These are phyloP conservation scores for Exophiala viscosa DNA, from an alignment of 2,329 filamentous ascomycete genomes.

Conservation along the genomic window DNA sequence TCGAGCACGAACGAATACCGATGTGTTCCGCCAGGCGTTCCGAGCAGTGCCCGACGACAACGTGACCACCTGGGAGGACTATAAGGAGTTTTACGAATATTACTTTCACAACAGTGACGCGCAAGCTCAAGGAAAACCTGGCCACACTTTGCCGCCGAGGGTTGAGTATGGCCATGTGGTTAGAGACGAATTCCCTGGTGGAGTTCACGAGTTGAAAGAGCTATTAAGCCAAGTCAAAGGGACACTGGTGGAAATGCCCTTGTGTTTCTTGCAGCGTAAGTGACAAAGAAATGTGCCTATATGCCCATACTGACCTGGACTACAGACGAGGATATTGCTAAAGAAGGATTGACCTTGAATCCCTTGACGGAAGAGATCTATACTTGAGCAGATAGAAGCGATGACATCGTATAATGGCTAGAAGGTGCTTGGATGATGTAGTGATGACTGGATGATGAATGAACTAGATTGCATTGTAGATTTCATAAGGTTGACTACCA, in stretches of 20 bases:
- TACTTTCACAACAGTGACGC: slow-evolving; percentile 51
- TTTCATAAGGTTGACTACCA: too few relatives aligned
- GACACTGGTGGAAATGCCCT: slow-evolving; percentile 81
- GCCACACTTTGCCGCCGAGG: slow-evolving; percentile 48
- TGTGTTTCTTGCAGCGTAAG: slow-evolving; percentile 64
- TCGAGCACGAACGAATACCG: slow-evolving; percentile 56
- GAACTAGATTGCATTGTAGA: neutral
- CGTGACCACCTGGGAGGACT: slow-evolving; percentile 58
- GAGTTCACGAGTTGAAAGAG: slow-evolving; percentile 69
- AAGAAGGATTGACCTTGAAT: slow-evolving; percentile 72
- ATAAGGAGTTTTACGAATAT: slow-evolving; percentile 61
- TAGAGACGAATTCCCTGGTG: slow-evolving; percentile 66
- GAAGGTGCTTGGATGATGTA: neutral
- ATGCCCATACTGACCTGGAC: slow-evolving; percentile 8
- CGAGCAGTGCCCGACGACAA: slow-evolving; percentile 59
- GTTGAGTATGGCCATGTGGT: slow-evolving; percentile 88
- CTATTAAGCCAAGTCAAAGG: slow-evolving; percentile 64
- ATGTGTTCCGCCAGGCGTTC: slow-evolving; percentile 60
- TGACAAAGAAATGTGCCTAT: neutral
- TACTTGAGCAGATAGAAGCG: slow-evolving; percentile 44
- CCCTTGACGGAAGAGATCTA: slow-evolving; percentile 69
- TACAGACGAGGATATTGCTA: slow-evolving; percentile 78
- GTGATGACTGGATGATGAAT: slow-evolving; percentile 4
- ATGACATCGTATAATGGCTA: neutral
- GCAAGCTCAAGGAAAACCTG: slow-evolving; percentile 41